Evolutionary conservation across 2,329 filamentous ascomycete genomes (phyloP), one percentile per base, ranked within the genome.

Genomic region (Penicillium brevicompactum): DNA sequence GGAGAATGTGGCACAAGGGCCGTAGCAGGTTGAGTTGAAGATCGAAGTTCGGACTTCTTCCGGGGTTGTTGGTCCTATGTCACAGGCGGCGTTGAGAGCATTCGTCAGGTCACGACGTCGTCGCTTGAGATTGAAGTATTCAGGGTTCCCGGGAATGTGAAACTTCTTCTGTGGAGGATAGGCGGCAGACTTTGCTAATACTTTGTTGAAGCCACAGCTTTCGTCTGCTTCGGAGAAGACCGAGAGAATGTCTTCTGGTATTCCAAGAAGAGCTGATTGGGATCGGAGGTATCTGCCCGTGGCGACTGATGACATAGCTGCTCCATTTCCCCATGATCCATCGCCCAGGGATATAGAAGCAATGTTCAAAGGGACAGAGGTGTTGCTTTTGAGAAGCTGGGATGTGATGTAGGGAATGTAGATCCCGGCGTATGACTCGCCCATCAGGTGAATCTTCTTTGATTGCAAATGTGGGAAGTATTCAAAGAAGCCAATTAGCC

Each of bases 381-480:
- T 44, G 18, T 66, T 59, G 52, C 68, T 65, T 6, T 67, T 52
- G 14, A 74, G 48, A 18, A 76, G 64, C 10, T 64, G 65, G 5
- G 62, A 59, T 18, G 72, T 68, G 41, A 76, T 69, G 27, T 75
- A 74, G 1, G 73, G 72, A 22, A 76, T 66, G 51, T 72, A 74
- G 43, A 74, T 68, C 0, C 73, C 73, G 6, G 69, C 72, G 53
- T 72, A 74, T 9, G 71, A 74, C 54, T 75, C 70, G n/a, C 72
- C 73, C 46, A 74, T 69, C n/a, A 75, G 30, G 53, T 74, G 68
- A 1, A 71, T 63, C 9, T 65, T 64, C 51, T 72, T 72, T 3
- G 61, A 59, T n/a, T 64, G 56, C 2, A 74, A 58, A 21, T 70
- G 60, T 2, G 70, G 68, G 53, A 75, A 74, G 9, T 61, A 34